A percentile compares a stretch with the other conserved stretches of the same genome.
Conservation (phyloP, 768 basidiomycete species). For the Calocybe indica region DNA sequence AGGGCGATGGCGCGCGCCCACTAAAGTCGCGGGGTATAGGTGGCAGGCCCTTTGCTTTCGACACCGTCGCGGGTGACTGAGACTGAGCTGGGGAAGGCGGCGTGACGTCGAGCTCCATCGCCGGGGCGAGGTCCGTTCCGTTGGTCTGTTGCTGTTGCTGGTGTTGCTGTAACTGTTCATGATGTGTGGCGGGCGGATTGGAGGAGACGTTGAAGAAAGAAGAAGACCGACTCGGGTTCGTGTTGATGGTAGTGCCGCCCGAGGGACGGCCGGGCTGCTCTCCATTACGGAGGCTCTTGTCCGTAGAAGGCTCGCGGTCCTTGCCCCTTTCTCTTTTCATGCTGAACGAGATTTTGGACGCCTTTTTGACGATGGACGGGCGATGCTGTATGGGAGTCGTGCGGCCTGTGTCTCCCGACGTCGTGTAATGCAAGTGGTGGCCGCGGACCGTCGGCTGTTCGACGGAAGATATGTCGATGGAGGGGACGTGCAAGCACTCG, state of each 20-base stretch:
- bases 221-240: constrained; percentile 73
- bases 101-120: constrained; percentile 24
- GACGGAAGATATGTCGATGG: constrained; percentile 84
- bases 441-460: constrained; percentile 25
- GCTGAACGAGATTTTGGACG: constrained; percentile 75
- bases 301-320: constrained; percentile 38
- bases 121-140: constrained; percentile 18
- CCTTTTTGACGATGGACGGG: constrained; percentile 62
- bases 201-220: constrained; percentile 82
- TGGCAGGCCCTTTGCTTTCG: constrained; percentile 64
- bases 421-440: constrained; percentile 28
- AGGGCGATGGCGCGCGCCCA: constrained; percentile 20
- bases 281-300: constrained; percentile 27
- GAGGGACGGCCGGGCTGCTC: constrained; percentile 32
- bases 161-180: too few relatives aligned
- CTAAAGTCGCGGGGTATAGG: constrained; percentile 75
- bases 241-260: constrained; percentile 39
- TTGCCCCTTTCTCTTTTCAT: constrained; percentile 50
- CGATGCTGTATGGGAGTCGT: constrained; percentile 29
- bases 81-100: constrained; percentile 19
- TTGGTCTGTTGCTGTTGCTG: constrained; percentile 15
- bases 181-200: constrained; percentile 29
- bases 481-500: constrained; percentile 93
- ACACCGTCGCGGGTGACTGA: constrained; percentile 26
- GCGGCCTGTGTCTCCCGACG: constrained; percentile 40